Conservation (phyloP, 2,329 filamentous ascomycete genomes). For the Elsinoe australis region DNA sequence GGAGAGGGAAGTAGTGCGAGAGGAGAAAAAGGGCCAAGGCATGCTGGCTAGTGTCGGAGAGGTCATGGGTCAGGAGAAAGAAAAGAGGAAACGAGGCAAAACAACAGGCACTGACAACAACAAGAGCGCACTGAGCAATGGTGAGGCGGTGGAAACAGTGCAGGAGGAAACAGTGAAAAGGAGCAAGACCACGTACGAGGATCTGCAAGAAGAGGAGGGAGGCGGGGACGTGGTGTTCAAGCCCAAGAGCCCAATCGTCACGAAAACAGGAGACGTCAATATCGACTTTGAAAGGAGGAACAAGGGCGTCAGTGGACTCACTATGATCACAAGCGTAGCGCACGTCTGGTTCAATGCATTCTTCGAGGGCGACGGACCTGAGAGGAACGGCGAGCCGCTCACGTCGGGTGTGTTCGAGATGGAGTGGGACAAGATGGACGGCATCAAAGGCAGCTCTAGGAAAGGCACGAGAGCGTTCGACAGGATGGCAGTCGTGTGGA, state of each 20-base stretch:
- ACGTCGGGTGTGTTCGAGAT: conserved; percentile 64
- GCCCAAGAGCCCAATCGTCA: conserved; percentile 57
- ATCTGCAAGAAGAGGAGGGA: conserved; percentile 37
- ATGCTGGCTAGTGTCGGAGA: conserved; percentile 42
- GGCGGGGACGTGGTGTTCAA: conserved; percentile 72
- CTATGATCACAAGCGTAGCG: conserved; percentile 85
- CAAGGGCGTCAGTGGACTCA: conserved; percentile 64
- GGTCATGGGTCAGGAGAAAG: conserved; percentile 31
- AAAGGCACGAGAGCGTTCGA: conserved; percentile 81
- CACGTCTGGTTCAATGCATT: conserved; percentile 97
- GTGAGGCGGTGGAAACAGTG: conserved; percentile 21
- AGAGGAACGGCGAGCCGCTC: conserved; percentile 56
- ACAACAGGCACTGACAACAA: conserved; percentile 22
- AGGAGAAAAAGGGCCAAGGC: conserved; percentile 39
- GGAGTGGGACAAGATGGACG: conserved; percentile 77
- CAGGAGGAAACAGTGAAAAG: conserved; percentile 15
- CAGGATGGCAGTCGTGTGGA: conserved; percentile 78
- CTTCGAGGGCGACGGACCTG: conserved; percentile 76
- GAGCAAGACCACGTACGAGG: conserved; percentile 15
- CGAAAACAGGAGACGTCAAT: conserved; percentile 80
- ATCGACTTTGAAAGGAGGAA: conserved; percentile 83
- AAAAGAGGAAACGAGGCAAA: conserved; percentile 21
- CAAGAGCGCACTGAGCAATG: conserved; percentile 10
- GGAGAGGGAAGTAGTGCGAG: conserved; percentile 61
- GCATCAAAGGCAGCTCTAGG: conserved; percentile 78